Conservation (phyloP, 306 rosid species). For the Alnus glutinosa region DNA sequence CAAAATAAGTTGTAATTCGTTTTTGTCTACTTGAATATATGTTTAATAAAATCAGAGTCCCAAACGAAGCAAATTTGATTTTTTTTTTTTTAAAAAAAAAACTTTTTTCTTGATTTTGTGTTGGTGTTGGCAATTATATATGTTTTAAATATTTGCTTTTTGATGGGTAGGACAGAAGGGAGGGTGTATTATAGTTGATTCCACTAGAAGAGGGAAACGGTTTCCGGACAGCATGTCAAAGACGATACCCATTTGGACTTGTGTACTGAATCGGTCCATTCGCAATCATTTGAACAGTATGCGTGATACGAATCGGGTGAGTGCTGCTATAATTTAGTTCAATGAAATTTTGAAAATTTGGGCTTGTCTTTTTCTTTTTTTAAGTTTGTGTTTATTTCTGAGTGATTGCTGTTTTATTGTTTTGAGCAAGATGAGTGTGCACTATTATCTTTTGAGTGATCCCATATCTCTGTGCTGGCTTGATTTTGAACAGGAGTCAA, state of each 20-base stretch:
- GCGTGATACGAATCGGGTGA: conserved; percentile 39
- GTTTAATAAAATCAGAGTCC: no score
- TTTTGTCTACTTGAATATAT: no score
- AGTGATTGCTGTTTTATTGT: background rate
- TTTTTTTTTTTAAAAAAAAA: no score
- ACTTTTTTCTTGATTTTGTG: background rate
- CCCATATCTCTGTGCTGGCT: conserved; percentile 2
- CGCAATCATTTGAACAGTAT: conserved; percentile 34
- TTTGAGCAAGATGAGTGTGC: background rate
- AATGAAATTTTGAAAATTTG: background rate
- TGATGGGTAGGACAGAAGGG: conserved; percentile 77
- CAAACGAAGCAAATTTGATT: no score
- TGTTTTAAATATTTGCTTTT: conserved; percentile 10
- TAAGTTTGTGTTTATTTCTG: background rate
- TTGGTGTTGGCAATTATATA: background rate
- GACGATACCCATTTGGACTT: conserved; percentile 92
- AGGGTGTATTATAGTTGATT: conserved; percentile 86
- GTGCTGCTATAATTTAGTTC: conserved; percentile 14
- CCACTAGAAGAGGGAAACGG: conserved; percentile 85
- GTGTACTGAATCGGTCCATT: conserved; percentile 80
- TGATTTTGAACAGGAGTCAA: conserved; percentile 38
- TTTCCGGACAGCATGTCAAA: conserved; percentile 98
- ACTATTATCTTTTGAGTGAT: no score
- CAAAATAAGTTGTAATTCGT: no score
- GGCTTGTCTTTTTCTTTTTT: conserved; percentile 1